Percentiles rank a stretch among this genome's conserved stretches.
Evolutionary conservation across 2,329 filamentous ascomycete species (phyloP).

Genomic region (Didymella arachidicola): DNA sequence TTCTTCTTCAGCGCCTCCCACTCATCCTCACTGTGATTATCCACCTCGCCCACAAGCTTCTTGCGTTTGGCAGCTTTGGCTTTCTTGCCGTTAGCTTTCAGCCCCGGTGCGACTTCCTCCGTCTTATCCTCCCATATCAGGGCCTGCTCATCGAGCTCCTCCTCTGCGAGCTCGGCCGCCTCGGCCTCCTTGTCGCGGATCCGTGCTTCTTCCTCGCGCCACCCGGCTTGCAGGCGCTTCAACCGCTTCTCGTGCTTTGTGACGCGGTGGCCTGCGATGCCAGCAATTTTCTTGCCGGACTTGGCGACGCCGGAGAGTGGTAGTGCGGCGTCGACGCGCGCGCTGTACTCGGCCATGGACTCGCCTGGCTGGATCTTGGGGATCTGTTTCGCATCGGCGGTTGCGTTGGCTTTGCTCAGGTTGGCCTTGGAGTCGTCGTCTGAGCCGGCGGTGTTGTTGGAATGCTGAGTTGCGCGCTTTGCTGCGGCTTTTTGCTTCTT

Average conservation of each 20-base stretch:
- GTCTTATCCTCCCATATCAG: slow-evolving; percentile 70
- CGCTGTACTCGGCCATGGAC: slow-evolving; percentile 78
- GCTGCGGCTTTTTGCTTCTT: slow-evolving; percentile 58
- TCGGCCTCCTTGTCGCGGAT: slow-evolving; percentile 79
- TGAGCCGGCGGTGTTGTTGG: background rate
- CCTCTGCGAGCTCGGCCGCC: slow-evolving; percentile 72
- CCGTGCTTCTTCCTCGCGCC: slow-evolving; percentile 62
- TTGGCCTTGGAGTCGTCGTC: slow-evolving; percentile 11
- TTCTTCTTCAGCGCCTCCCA: slow-evolving; percentile 75
- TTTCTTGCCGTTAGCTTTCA: slow-evolving; percentile 53
- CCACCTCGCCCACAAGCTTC: slow-evolving; percentile 59
- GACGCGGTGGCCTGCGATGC: slow-evolving; percentile 68
- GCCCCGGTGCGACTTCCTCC: slow-evolving; percentile 63
- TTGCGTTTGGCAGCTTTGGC: slow-evolving; percentile 60
- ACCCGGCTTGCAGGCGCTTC: slow-evolving; percentile 64
- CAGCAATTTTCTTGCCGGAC: slow-evolving; percentile 69
- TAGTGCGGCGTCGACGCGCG: slow-evolving; percentile 83
- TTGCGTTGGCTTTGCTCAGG: slow-evolving; percentile 36
- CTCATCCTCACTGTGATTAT: slow-evolving; percentile 72
- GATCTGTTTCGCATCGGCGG: slow-evolving; percentile 17
- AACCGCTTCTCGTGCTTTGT: slow-evolving; percentile 88
- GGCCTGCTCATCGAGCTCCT: slow-evolving; percentile 68
- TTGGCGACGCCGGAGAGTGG: slow-evolving; percentile 73
- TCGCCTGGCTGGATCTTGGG: slow-evolving; percentile 78
- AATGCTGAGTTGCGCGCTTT: slow-evolving; percentile 18